These are phyloP conservation scores for Ophiostoma perfectum DNA, from an alignment of 2,329 filamentous ascomycete genomes.

Conservation along the genomic window DNA sequence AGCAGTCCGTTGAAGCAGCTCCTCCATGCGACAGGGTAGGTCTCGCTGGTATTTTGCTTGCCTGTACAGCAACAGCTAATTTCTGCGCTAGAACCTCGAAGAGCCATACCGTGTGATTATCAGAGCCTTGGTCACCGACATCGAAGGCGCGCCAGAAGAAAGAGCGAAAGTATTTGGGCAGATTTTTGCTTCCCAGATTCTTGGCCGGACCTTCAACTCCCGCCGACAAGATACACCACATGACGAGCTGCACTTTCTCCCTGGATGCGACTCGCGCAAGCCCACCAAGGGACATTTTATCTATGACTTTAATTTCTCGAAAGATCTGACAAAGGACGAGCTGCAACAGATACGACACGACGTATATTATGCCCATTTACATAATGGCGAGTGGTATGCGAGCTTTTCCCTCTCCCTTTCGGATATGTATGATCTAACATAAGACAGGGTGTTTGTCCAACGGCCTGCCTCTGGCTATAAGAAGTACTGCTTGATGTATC, in stretches of 20 bases:
- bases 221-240: background rate
- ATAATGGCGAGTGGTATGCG: background rate
- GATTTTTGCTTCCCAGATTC: background rate
- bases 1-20: background rate
- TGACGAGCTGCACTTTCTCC: background rate
- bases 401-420: background rate
- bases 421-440: background rate
- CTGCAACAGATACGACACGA: background rate
- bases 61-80: background rate
- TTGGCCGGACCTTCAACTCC: background rate
- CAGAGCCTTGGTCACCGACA: background rate
- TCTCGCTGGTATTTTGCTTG: background rate
- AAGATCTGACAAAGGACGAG: background rate
- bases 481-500: slow-evolving; percentile 18
- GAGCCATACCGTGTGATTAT: background rate
- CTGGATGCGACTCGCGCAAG: background rate
- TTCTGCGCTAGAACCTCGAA: background rate
- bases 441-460: background rate
- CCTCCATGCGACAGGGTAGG: background rate
- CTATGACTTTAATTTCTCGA: background rate
- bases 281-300: background rate
- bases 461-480: slow-evolving; percentile 13
- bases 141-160: background rate
- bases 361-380: background rate
- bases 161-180: background rate